Evolutionary conservation across 345 rosid genomes (phyloP), one percentile per base, ranked within the genome.

Genomic region (Citrus sp.): DNA sequence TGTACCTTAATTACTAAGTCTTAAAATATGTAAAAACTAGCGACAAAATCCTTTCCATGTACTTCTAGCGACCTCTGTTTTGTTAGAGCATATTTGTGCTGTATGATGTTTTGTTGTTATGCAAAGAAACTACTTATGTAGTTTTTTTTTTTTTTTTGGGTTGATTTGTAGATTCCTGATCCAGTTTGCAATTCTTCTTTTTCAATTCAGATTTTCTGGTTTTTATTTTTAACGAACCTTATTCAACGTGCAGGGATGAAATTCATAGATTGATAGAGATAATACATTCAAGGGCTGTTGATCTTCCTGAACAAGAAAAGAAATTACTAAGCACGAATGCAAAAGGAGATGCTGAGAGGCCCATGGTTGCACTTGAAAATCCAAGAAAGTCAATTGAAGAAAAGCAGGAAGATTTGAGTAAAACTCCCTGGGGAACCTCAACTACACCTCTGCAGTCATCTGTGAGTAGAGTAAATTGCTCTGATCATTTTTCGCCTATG

Each of bases 261-360:
- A 84, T 91, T 79, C 85, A 86, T 80, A 90, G 73, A 76, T 84
- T 95, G 77, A 79, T 90, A 35, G 89, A 90, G 81, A 83, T 93
- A 80, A 67, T 95, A 80, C 80, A 76, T 82, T 92, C 97, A 79
- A 89, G 90, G 83, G 87, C 86, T 82, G 84, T 73, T 79, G 89
- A 85, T 84, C 56, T 55, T 78, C 90, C 86, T 38, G 80, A 77
- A 68, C 82, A 79, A 80, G 87, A 80, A 72, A 84, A 85, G 72
- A 78, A 68, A 77, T 62, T 72, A 77, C 55, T 74, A 46, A 80
- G 67, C 70, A 32, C 80, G 55, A 64, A 83, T 70, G 77, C 61
- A 21, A 74, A 56, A 70, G 42, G 84, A 85, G 86, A 76, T 78
- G 86, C 63, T 70, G 79, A 70, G 80, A 81, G 75, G 77, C 77